Percentiles rank a stretch among this genome's conserved stretches.
These are phyloP conservation scores for Malus hybrid DNA, from an alignment of 331 rosid genomes.

Conservation along the genomic window DNA sequence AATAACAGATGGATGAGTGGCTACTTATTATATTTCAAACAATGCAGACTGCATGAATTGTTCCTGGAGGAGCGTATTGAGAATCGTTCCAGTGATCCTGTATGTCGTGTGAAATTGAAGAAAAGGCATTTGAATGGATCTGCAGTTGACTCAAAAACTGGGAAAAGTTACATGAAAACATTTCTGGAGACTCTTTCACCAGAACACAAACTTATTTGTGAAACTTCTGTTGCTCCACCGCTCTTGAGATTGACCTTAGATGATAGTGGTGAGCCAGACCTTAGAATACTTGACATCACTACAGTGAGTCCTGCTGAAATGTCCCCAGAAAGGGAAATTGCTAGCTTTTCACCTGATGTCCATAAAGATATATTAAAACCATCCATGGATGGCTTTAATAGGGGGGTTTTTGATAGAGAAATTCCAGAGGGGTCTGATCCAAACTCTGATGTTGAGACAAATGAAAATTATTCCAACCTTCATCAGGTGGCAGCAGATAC, in stretches of 20 bases:
- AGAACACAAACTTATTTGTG: conserved; percentile 47
- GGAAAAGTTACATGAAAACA: conserved; percentile 78
- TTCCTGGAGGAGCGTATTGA: conserved; percentile 76
- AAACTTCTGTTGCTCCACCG: conserved; percentile 39
- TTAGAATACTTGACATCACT: conserved; percentile 67
- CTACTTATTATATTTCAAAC: conserved; percentile 18
- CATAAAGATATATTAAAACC: conserved; percentile 34
- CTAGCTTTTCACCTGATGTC: conserved; percentile 41
- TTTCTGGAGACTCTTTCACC: conserved; percentile 54
- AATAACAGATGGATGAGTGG: conserved; percentile 15
- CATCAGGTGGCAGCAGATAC: conserved; percentile 28
- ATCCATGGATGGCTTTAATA: conserved; percentile 18
- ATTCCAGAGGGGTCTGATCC: conserved; percentile 35
- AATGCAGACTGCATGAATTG: conserved; percentile 76
- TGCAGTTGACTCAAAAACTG: conserved; percentile 44
- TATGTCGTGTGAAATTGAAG: conserved; percentile 69
- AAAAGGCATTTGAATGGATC: conserved; percentile 61
- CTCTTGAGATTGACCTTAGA: conserved; percentile 28
- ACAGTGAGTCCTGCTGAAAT: conserved; percentile 42
- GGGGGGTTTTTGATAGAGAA: conserved; percentile 22
- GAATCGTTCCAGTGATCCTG: conserved; percentile 65
- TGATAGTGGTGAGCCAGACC: conserved; percentile 44
- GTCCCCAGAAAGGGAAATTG: conserved; percentile 37
- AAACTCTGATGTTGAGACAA: conserved; percentile 24
- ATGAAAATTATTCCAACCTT: conserved; percentile 29